A percentile compares a stretch with the other conserved stretches of the same genome.
phyloP scores from a whole-genome alignment of 805 yeast species.

The Debaryomyces maramus region DNA sequence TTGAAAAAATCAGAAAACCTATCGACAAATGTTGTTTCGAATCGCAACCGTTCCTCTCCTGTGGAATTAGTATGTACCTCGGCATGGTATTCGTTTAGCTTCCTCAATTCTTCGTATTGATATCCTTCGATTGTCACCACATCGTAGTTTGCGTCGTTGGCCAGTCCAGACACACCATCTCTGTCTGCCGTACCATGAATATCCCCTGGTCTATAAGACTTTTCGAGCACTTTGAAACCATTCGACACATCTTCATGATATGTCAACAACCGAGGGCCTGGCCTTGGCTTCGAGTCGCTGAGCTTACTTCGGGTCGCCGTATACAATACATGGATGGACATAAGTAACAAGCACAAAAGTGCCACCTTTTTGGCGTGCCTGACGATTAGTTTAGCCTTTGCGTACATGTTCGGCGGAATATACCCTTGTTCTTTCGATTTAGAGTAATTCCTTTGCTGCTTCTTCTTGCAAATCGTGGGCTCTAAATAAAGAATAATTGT shows the following conservation, averaged over 20 bases:
- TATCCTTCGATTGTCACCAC: slow-evolving; percentile 18
- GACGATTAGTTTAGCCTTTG: background rate
- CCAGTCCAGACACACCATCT: background rate
- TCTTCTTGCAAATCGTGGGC: too few species aligned
- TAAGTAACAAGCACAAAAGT: background rate
- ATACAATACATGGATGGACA: background rate
- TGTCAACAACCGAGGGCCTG: slow-evolving; percentile 7
- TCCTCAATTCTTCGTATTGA: slow-evolving; percentile 13
- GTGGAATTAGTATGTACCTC: background rate
- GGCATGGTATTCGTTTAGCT: background rate
- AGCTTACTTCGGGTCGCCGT: background rate
- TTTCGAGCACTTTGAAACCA: slow-evolving; percentile 15
- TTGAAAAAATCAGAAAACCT: slow-evolving; percentile 20
- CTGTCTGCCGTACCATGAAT: too few species aligned
- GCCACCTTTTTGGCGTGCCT: background rate
- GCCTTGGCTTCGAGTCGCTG: too few species aligned
- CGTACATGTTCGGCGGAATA: too few species aligned
- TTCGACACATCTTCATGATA: slow-evolving; percentile 15
- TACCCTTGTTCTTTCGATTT: too few species aligned
- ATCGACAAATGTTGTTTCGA: slow-evolving; percentile 15
- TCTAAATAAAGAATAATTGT: too few species aligned
- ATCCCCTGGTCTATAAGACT: too few species aligned
- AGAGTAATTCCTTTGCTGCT: too few species aligned
- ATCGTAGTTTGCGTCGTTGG: slow-evolving; percentile 9
- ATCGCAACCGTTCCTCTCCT: slow-evolving; percentile 8